A percentile compares a stretch with the other conserved stretches of the same genome.
Evolutionary conservation across 2,329 filamentous ascomycete genomes (phyloP).

Genomic region (Bipolaris sorokiniana): DNA sequence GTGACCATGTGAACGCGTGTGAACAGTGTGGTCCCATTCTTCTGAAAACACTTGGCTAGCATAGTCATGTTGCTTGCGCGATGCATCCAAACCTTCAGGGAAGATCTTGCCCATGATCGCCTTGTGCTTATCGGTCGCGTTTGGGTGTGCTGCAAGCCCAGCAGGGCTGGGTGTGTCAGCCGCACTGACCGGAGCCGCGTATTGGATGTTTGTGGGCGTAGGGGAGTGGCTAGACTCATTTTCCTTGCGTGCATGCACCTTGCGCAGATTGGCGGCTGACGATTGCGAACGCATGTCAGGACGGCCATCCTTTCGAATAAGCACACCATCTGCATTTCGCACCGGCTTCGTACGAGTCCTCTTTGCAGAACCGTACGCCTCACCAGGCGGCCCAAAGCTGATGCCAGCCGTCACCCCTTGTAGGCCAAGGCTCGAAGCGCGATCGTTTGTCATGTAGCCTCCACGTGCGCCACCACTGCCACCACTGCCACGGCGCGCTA

Average conservation of each 20-base stretch:
- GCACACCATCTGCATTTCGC: conserved; percentile 57
- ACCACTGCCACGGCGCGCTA: conserved; percentile 46
- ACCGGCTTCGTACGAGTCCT: conserved; percentile 59
- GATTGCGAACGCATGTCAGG: conserved; percentile 61
- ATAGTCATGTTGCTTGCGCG: conserved; percentile 42
- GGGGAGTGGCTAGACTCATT: conserved; percentile 33
- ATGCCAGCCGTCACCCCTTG: conserved; percentile 33
- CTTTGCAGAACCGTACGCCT: conserved; percentile 52
- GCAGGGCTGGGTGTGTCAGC: conserved; percentile 42
- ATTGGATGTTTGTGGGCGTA: conserved; percentile 30
- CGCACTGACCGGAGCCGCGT: conserved; percentile 16
- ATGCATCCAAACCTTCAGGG: conserved; percentile 43
- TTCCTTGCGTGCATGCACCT: conserved; percentile 59
- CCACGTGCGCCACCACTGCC: conserved; percentile 31
- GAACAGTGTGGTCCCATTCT: conserved; percentile 33
- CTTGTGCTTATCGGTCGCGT: conserved; percentile 37
- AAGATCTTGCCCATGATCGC: conserved; percentile 49
- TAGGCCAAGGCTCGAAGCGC: conserved; percentile 37
- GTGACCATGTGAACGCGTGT: conserved; percentile 25
- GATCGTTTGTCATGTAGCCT: conserved; percentile 34
- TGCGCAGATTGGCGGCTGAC: conserved; percentile 58
- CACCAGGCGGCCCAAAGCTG: conserved; percentile 31
- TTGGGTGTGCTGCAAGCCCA: conserved; percentile 10
- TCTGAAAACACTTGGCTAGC: conserved; percentile 42
- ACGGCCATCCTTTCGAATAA: conserved; percentile 59